Conservation (phyloP, 2,329 filamentous ascomycete species). For the Tolypocladium inflatum region DNA sequence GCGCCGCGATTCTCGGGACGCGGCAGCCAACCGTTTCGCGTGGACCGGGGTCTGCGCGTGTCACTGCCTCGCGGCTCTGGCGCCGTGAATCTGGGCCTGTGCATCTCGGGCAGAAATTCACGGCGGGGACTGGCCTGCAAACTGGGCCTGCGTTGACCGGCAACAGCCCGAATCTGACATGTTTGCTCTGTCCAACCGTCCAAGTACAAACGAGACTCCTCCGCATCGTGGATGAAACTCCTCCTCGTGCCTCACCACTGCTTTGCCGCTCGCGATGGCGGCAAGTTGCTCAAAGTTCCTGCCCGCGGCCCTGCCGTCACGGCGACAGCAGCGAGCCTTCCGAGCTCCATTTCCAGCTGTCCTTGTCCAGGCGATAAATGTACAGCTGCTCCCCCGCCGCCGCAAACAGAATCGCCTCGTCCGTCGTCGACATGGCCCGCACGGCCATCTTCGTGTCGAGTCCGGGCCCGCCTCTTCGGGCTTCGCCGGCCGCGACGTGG, state of each 20-base stretch:
- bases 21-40: slow-evolving; percentile 16
- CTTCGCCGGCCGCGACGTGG: slow-evolving; percentile 4
- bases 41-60: background rate
- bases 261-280: background rate
- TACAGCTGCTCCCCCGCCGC: slow-evolving; percentile 7
- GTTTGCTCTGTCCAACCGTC: too few relatives aligned
- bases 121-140: background rate
- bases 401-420: slow-evolving; percentile 9
- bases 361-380: slow-evolving; percentile 6
- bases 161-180: background rate
- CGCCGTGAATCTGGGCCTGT: slow-evolving; percentile 10
- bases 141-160: background rate
- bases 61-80: background rate
- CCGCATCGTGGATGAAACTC: background rate
- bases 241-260: background rate
- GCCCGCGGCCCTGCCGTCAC: background rate
- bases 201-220: background rate
- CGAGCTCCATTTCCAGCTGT: slow-evolving; percentile 4
- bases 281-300: background rate
- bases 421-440: slow-evolving; percentile 6
- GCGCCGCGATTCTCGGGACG: slow-evolving; percentile 13
- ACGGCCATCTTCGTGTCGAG: slow-evolving; percentile 4
- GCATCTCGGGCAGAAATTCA: background rate
- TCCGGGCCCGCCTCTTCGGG: slow-evolving; percentile 1
- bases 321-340: slow-evolving; percentile 1